Conservation (phyloP, 2,329 filamentous ascomycete species). For the Graphiopsis chlorocephala region DNA sequence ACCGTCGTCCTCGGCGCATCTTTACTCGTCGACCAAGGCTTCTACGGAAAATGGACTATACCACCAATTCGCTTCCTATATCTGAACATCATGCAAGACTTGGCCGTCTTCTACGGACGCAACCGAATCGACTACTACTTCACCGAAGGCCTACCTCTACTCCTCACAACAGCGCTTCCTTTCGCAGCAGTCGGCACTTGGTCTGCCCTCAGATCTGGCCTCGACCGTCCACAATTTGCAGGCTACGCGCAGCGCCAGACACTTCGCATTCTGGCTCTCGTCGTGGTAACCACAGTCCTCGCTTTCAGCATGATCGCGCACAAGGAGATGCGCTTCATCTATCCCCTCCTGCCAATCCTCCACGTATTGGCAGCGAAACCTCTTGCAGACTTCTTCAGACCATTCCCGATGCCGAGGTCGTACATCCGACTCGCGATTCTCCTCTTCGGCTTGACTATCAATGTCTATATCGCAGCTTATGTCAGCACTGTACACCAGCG, state of each 20-base stretch:
- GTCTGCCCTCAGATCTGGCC: conserved; percentile 37
- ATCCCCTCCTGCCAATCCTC: conserved; percentile 83
- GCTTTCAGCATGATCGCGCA: conserved; percentile 78
- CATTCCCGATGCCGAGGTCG: conserved; percentile 27
- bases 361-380: conserved; percentile 74
- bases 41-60: conserved; percentile 84
- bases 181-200: conserved; percentile 68
- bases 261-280: conserved; percentile 53
- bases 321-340: conserved; percentile 97
- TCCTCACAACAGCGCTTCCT: conserved; percentile 79
- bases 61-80: conserved; percentile 83
- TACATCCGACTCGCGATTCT: conserved; percentile 51
- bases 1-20: conserved; percentile 60
- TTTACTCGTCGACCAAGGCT: conserved; percentile 67
- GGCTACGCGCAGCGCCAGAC: conserved; percentile 20
- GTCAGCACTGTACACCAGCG: conserved; percentile 74
- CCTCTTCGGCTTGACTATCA: conserved; percentile 57
- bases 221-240: conserved; percentile 25
- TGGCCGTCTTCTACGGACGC: conserved; percentile 88
- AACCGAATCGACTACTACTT: conserved; percentile 94
- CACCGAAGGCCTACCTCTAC: conserved; percentile 81
- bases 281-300: conserved; percentile 57
- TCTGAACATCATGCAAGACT: conserved; percentile 83
- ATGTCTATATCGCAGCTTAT: conserved; percentile 70
- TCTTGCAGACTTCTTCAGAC: conserved; percentile 62